Conservation (phyloP, 139 green algal genomes). For the Limnomonas spitsbergensis region DNA sequence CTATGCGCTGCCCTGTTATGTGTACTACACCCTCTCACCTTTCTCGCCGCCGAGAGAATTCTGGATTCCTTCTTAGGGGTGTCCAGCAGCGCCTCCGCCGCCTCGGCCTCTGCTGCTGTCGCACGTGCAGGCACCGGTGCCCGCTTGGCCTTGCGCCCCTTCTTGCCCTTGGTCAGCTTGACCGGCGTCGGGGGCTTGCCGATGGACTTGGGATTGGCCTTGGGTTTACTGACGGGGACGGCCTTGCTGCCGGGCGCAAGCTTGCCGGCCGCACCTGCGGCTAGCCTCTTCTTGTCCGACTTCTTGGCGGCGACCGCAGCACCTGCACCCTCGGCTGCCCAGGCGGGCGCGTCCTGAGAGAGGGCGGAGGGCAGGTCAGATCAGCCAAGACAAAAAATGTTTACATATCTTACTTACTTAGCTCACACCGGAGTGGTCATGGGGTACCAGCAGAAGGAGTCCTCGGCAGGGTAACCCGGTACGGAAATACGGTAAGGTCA, state of each 20-base stretch:
- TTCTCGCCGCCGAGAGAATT: not conserved
- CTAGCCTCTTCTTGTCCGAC: not conserved
- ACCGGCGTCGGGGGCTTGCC: conserved; percentile 13
- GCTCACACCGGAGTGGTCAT: no score
- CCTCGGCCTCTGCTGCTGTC: not conserved
- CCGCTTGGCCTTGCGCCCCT: not conserved
- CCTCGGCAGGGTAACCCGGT: no score
- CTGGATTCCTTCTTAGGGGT: no score
- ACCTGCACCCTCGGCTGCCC: conserved; percentile 3
- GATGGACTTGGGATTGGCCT: not conserved
- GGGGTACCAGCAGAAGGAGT: no score
- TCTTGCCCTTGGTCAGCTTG: not conserved
- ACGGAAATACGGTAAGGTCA: no score
- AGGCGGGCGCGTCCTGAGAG: not conserved
- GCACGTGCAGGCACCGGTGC: not conserved
- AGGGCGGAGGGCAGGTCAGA: not conserved
- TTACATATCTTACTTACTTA: no score
- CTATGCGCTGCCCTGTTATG: no score
- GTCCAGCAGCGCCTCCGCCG: not conserved
- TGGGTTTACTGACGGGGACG: not conserved
- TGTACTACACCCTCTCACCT: no score
- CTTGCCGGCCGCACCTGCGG: not conserved
- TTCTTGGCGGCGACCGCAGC: not conserved
- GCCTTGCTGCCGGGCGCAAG: not conserved
- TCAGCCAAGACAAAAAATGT: no score